Base-by-base conservation (phyloP, 306 rosid genomes). In the Pueraria montana region DNA sequence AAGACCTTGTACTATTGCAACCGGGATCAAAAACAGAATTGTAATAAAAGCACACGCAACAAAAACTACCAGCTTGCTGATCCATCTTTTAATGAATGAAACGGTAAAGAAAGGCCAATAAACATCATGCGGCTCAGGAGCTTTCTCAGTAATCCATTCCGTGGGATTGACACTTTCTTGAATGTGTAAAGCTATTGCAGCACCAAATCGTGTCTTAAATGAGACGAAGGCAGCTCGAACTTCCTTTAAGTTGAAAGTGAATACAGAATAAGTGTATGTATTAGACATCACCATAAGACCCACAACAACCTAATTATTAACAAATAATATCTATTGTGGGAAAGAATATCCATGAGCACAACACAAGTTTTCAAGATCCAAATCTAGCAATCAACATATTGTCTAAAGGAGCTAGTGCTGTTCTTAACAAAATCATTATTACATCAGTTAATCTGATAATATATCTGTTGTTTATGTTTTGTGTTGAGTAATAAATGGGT, bases 41-140 rank as follows among this genome's bases (percentile, higher is more conserved):
- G 90, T 92, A 50, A 94, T 75, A 74, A 91, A 72, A 66, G 58
- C 24, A 69, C 52, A 90, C 1, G 92, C 97, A 76, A 84, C 85
- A 80, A 84, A 71, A 80, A 88, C 96, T 74, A 88, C 80, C 36
- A 89, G 78, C 87, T 85, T 90, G 88, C 84, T 58, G 76, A 94
- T 85, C 97, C 96, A 92, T 86, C 92, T 87, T 79, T 84, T 89
- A 69, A 91, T 20, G 79, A 89, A 90, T 16, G 98, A 87, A 23
- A 89, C 74, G 13, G 94, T 82, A 79, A 94, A 94, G 88, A 91
- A 91, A 70, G 94, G 87, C 98, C 97, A 94, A 85, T 92, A 76
- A 72, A 94, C 94, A 62, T 92, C 97, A n/a, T 58, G 85, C 46
- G 97, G 98, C 70, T 94, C 97, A 0, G 98, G 97, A 76, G 97